phyloP scores from a whole-genome alignment of 495 filamentous ascomycete genomes.

The Penicillium alfredii region DNA sequence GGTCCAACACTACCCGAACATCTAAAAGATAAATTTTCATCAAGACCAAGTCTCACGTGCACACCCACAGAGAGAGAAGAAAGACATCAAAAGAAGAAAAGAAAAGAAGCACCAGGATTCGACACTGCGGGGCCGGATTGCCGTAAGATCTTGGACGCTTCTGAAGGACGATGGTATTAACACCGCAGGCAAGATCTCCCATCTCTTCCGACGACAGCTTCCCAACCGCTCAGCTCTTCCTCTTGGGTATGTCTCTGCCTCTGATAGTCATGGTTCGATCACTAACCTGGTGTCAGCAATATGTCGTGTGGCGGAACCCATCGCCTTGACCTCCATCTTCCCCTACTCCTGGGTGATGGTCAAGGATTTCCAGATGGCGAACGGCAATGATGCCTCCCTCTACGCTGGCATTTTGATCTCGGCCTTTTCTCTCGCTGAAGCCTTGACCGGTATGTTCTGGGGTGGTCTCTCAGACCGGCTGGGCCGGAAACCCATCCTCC shows the following conservation, averaged over 20 bases:
- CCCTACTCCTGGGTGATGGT: slow-evolving; percentile 84
- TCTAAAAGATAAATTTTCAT: no score
- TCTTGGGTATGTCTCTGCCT: slow-evolving; percentile 53
- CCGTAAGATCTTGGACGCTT: slow-evolving; percentile 45
- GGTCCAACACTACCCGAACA: no score
- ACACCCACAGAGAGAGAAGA: no score
- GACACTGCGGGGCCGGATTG: slow-evolving; percentile 25
- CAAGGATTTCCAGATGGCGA: slow-evolving; percentile 63
- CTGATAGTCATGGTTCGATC: background rate
- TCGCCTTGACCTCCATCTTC: slow-evolving; percentile 81
- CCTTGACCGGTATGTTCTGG: slow-evolving; percentile 79
- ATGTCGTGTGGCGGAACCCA: slow-evolving; percentile 80
- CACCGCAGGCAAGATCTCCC: slow-evolving; percentile 39
- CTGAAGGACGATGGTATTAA: slow-evolving; percentile 48
- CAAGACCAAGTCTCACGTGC: no score
- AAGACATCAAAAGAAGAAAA: slow-evolving; percentile 1
- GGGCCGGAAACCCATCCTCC: slow-evolving; percentile 76
- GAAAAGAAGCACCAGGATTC: slow-evolving; percentile 7
- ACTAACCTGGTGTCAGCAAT: slow-evolving; percentile 45
- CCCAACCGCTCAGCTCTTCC: slow-evolving; percentile 68
- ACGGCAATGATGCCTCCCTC: slow-evolving; percentile 66
- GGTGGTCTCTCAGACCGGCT: slow-evolving; percentile 73
- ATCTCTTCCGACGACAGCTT: slow-evolving; percentile 45
- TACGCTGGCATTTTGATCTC: slow-evolving; percentile 82
- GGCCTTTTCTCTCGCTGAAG: slow-evolving; percentile 75